Conservation (phyloP, 2,329 filamentous ascomycete genomes). For the Colletotrichum higginsianum region DNA sequence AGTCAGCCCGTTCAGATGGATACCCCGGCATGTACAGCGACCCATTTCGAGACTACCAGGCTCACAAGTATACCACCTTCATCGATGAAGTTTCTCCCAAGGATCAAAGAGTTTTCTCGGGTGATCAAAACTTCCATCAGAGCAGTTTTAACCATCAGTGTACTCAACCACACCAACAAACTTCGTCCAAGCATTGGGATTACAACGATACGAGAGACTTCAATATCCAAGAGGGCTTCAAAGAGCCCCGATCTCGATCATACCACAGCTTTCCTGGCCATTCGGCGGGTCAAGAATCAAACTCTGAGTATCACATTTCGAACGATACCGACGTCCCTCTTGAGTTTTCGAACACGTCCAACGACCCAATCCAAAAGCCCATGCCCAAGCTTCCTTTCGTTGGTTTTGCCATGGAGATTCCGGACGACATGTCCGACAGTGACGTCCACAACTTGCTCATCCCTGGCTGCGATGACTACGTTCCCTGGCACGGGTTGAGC, state of each 20-base stretch:
- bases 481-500: constrained; percentile 17
- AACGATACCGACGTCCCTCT: background rate
- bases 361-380: background rate
- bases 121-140: background rate
- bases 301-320: background rate
- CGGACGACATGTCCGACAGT: constrained; percentile 35
- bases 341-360: constrained; percentile 9
- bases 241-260: background rate
- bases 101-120: background rate
- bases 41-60: background rate
- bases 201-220: background rate
- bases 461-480: constrained; percentile 38
- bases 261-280: background rate
- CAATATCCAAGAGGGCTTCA: background rate
- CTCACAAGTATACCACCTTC: background rate
- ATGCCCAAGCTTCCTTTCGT: constrained; percentile 14
- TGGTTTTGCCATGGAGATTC: constrained; percentile 38
- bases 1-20: background rate
- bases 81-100: background rate
- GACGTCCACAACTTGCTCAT: constrained; percentile 38
- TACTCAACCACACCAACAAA: background rate
- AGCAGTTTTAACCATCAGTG: background rate
- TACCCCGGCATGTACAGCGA: background rate
- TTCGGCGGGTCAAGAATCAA: background rate
- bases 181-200: background rate